A percentile compares a stretch with the other conserved stretches of the same genome.
These are phyloP conservation scores for Glomus cerebriforme DNA, from an alignment of 192 early-diverging fungal genomes.

Conservation along the genomic window DNA sequence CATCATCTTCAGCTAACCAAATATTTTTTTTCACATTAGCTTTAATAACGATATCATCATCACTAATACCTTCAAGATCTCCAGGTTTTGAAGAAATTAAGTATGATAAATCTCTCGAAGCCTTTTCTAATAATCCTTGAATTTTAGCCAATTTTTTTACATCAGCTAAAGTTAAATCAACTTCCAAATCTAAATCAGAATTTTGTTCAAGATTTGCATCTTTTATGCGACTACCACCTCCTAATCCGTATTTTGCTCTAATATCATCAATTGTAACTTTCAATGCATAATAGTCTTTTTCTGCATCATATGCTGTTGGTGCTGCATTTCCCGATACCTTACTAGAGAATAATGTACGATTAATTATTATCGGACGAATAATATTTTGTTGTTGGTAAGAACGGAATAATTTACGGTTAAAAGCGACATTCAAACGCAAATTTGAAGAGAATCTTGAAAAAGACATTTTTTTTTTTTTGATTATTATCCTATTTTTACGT, in stretches of 20 bases:
- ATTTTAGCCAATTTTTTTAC: slow-evolving; percentile 12
- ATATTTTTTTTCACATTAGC: background rate
- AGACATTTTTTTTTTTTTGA: background rate
- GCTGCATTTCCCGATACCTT: background rate
- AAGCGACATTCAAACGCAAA: background rate
- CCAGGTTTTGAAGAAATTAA: slow-evolving; percentile 1
- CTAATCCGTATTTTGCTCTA: slow-evolving; percentile 26
- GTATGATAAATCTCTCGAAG: slow-evolving; percentile 4
- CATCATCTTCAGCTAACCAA: slow-evolving; percentile 32
- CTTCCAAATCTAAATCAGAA: slow-evolving; percentile 29
- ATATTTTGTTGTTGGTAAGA: background rate
- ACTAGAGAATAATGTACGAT: background rate
- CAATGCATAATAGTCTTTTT: slow-evolving; percentile 27
- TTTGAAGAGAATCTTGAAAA: background rate
- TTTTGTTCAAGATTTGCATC: slow-evolving; percentile 28
- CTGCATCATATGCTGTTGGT: slow-evolving; percentile 24
- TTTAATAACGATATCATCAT: background rate
- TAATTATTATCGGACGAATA: background rate
- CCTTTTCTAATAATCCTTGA: slow-evolving; percentile 18
- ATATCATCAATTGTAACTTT: slow-evolving; percentile 33
- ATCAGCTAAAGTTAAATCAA: slow-evolving; percentile 25
- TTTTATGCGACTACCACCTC: slow-evolving; percentile 24
- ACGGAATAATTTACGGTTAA: background rate
- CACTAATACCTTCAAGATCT: background rate
- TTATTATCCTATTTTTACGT: no score